Evolutionary conservation across 805 yeast genomes (phyloP).

Genomic region (Saccharomycopsis sp.): DNA sequence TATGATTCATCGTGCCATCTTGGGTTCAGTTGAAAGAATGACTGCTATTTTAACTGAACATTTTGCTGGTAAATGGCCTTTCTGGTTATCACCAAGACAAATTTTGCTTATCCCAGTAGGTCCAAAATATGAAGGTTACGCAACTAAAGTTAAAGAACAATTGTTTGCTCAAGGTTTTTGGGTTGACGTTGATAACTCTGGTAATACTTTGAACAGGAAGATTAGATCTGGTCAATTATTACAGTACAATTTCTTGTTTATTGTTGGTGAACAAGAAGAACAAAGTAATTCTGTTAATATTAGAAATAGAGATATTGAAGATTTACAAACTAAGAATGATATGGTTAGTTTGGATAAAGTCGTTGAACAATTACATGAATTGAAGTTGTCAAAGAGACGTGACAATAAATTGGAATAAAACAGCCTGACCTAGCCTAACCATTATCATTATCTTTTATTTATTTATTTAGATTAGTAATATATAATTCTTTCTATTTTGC

Average conservation of each 20-base stretch:
- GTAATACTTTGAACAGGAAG: slow-evolving; percentile 97
- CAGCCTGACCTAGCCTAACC: not conserved
- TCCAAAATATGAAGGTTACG: slow-evolving; percentile 86
- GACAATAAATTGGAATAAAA: slow-evolving; percentile 40
- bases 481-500: too few relatives aligned
- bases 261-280: slow-evolving; percentile 95
- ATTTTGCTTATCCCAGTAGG: slow-evolving; percentile 95
- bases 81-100: slow-evolving; percentile 99
- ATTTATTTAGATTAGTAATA: too few relatives aligned
- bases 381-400: slow-evolving; percentile 68
- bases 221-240: slow-evolving; percentile 93
- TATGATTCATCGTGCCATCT: slow-evolving; percentile 98
- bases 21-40: slow-evolving; percentile 99
- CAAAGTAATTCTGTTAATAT: slow-evolving; percentile 75
- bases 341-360: slow-evolving; percentile 70
- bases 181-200: slow-evolving; percentile 88
- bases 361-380: slow-evolving; percentile 54
- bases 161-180: slow-evolving; percentile 64
- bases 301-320: slow-evolving; percentile 92
- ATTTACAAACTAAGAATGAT: slow-evolving; percentile 88
- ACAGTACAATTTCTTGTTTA: slow-evolving; percentile 91
- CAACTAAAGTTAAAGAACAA: slow-evolving; percentile 66
- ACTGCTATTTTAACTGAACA: slow-evolving; percentile 97
- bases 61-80: slow-evolving; percentile 99
- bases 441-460: too few relatives aligned